phyloP scores from a whole-genome alignment of 2,329 filamentous ascomycete species.

The Juglanconis juglandina region DNA sequence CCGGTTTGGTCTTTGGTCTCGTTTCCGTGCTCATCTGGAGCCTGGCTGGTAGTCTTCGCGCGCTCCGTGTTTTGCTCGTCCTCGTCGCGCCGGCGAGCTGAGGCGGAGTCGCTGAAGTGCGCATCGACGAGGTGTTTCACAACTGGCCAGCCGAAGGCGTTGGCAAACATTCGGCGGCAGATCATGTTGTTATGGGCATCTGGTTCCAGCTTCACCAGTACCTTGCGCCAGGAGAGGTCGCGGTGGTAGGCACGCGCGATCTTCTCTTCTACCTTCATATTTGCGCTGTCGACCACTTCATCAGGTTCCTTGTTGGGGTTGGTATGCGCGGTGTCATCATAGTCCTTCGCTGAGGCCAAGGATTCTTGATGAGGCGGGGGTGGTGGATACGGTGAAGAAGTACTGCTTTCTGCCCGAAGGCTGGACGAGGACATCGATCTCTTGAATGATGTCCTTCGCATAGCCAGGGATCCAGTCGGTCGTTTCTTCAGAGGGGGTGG shows the following conservation, averaged over 20 bases:
- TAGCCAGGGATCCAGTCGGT: slow-evolving; percentile 31
- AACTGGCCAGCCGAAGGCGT: slow-evolving; percentile 97
- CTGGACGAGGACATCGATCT: slow-evolving; percentile 15
- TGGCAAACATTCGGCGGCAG: slow-evolving; percentile 92
- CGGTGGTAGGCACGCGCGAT: slow-evolving; percentile 94
- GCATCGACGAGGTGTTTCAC: slow-evolving; percentile 92
- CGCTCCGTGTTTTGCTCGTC: slow-evolving; percentile 65
- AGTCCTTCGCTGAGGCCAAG: slow-evolving; percentile 43
- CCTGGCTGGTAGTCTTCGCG: slow-evolving; percentile 56
- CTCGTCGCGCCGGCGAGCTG: slow-evolving; percentile 64
- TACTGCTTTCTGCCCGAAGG: slow-evolving; percentile 25
- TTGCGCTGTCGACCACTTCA: slow-evolving; percentile 55
- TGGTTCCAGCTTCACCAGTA: slow-evolving; percentile 89
- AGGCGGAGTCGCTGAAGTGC: slow-evolving; percentile 77
- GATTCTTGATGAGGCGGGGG: slow-evolving; percentile 40
- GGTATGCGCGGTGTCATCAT: slow-evolving; percentile 49
- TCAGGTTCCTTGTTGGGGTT: slow-evolving; percentile 43
- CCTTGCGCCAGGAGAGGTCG: slow-evolving; percentile 91
- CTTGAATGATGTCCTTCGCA: slow-evolving; percentile 28
- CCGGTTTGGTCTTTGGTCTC: slow-evolving; percentile 50
- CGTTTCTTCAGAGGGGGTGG: slow-evolving; percentile 66
- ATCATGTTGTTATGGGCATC: slow-evolving; percentile 99
- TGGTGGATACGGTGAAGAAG: slow-evolving; percentile 33
- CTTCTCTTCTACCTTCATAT: slow-evolving; percentile 93
- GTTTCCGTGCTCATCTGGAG: slow-evolving; percentile 59